A percentile compares a stretch with the other conserved stretches of the same genome.
phyloP scores from a whole-genome alignment of 228 moss, liverwort and hornwort species.

The Sphagnum magellanicum region DNA sequence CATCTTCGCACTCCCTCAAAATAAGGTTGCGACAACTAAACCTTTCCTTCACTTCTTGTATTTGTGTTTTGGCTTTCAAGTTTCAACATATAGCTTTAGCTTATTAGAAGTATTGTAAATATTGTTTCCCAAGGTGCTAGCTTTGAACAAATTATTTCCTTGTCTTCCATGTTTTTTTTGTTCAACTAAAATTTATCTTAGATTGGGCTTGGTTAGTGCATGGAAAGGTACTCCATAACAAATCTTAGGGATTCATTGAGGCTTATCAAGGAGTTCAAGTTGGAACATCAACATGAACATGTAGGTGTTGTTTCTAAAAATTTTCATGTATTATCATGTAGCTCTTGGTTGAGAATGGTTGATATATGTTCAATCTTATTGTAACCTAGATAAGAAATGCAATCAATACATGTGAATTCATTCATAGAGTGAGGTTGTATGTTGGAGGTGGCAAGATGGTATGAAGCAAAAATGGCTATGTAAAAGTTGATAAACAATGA shows the following conservation, averaged over 20 bases:
- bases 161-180: no score
- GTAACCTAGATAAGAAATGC: background rate
- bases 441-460: conserved; percentile 57
- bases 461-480: conserved; percentile 95
- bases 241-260: conserved; percentile 78
- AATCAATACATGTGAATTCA: no score
- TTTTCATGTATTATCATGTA: background rate
- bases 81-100: no score
- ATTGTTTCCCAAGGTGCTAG: background rate
- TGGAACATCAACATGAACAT: conserved; percentile 92
- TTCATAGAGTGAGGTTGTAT: background rate
- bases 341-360: background rate
- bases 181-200: no score
- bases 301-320: conserved; percentile 16
- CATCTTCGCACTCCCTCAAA: no score
- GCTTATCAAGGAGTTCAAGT: conserved; percentile 91
- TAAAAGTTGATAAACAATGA: conserved; percentile 98
- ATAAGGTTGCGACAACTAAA: no score
- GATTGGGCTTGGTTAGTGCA: no score
- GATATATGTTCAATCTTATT: background rate
- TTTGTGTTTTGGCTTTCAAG: background rate
- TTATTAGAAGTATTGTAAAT: no score
- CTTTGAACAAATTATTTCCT: no score
- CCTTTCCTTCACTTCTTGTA: no score
- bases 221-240: conserved; percentile 58